Evolutionary conservation across 495 filamentous ascomycete genomes (phyloP).

Genomic region (Podospora pseudoanserina): DNA sequence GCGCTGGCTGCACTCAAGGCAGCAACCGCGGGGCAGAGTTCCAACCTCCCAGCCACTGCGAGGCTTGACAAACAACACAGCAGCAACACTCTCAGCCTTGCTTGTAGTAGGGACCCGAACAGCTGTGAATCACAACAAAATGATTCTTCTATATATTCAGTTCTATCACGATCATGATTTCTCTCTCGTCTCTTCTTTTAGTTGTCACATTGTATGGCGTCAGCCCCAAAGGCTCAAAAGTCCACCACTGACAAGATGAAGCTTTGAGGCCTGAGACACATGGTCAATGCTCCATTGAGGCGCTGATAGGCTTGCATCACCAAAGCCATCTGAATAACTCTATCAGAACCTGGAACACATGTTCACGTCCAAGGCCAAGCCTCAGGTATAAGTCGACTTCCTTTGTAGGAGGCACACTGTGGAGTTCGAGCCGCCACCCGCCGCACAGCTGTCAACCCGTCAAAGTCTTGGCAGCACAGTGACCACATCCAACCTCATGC

Average conservation of each 20-base stretch:
- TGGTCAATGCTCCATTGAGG: not conserved
- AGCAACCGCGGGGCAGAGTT: constrained; percentile 2
- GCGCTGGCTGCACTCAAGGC: not conserved
- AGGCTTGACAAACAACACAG: not conserved
- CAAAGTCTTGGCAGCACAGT: not conserved
- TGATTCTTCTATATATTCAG: no score
- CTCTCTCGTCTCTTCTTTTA: no score
- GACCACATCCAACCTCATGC: not conserved
- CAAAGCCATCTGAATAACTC: not conserved
- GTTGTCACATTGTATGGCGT: no score
- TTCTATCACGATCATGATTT: no score
- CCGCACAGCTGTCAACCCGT: not conserved
- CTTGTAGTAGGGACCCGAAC: not conserved
- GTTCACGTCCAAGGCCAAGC: not conserved
- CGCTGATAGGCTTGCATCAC: not conserved
- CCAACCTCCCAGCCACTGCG: not conserved
- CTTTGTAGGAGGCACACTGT: not conserved
- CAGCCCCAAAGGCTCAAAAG: no score
- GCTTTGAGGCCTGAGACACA: not conserved
- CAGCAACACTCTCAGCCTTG: not conserved
- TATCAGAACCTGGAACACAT: not conserved
- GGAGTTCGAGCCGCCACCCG: not conserved
- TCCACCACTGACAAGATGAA: not conserved
- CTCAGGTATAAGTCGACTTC: not conserved
- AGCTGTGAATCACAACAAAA: no score